phyloP scores from a whole-genome alignment of 2,329 filamentous ascomycete genomes.

The Pezicula neosporulosa region DNA sequence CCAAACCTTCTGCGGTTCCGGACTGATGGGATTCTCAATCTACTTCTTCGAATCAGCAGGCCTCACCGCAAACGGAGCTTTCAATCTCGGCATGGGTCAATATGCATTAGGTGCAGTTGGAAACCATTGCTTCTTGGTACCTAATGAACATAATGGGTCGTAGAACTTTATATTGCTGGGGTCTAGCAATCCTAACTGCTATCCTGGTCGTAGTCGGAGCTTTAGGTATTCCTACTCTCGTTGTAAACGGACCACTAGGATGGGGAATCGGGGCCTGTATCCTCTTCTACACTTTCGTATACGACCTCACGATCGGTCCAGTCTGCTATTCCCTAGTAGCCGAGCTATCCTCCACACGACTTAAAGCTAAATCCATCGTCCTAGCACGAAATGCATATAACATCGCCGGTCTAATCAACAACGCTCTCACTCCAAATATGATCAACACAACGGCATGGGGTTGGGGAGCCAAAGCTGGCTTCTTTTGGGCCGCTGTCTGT shows the following conservation, averaged over 20 bases:
- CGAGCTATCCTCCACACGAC: constrained; percentile 75
- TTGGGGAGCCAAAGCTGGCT: constrained; percentile 81
- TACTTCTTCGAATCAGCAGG: constrained; percentile 56
- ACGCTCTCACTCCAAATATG: constrained; percentile 68
- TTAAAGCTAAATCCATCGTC: constrained; percentile 88
- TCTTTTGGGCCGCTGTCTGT: constrained; percentile 81
- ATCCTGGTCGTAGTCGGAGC: constrained; percentile 26
- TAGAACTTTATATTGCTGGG: constrained; percentile 40
- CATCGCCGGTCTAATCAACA: constrained; percentile 25
- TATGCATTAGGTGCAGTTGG: constrained; percentile 42
- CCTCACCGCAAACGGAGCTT: constrained; percentile 41
- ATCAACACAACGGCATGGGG: constrained; percentile 68
- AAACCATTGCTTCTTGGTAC: constrained; percentile 45
- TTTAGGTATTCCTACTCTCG: constrained; percentile 26
- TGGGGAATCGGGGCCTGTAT: constrained; percentile 58
- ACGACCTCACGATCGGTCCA: constrained; percentile 82
- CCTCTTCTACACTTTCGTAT: constrained; percentile 74
- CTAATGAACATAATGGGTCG: constrained; percentile 42
- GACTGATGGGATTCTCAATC: constrained; percentile 59
- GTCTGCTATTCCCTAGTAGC: constrained; percentile 84
- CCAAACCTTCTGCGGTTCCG: constrained; percentile 58
- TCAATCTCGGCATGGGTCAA: constrained; percentile 37
- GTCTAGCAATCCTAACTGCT: constrained; percentile 38
- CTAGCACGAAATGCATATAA: constrained; percentile 76
- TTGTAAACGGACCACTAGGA: background rate